These are phyloP conservation scores for Canna indica DNA, from an alignment of 176 grass and related monocot species.

Conservation along the genomic window DNA sequence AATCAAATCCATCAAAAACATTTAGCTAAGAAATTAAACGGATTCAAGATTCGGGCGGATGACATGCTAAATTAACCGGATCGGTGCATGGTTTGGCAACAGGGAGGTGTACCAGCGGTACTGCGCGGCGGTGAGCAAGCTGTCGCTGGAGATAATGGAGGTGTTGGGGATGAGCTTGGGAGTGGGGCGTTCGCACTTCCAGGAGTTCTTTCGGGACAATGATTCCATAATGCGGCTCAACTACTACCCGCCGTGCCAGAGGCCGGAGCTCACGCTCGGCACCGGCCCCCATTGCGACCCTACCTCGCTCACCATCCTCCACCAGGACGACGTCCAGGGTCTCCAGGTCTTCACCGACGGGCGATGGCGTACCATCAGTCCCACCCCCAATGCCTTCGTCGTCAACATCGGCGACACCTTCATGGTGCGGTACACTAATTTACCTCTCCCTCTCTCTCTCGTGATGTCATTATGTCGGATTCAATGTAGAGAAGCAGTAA, in stretches of 20 bases:
- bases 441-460: too few species aligned
- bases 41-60: too few species aligned
- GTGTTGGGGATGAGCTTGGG: slow-evolving; percentile 60
- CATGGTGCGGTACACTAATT: slow-evolving; percentile 51
- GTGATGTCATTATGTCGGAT: neutral
- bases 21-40: too few species aligned
- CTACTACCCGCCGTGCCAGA: slow-evolving; percentile 94
- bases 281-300: slow-evolving; percentile 88
- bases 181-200: slow-evolving; percentile 34
- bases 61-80: too few species aligned
- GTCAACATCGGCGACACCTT: slow-evolving; percentile 96
- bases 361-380: slow-evolving; percentile 38
- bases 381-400: slow-evolving; percentile 39
- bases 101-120: slow-evolving; percentile 51
- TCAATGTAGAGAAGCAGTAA: neutral
- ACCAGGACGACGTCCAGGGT: slow-evolving; percentile 79
- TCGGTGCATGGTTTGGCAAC: too few species aligned
- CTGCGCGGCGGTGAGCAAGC: slow-evolving; percentile 61
- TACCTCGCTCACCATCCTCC: slow-evolving; percentile 85
- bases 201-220: slow-evolving; percentile 58
- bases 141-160: slow-evolving; percentile 87
- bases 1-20: too few species aligned
- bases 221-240: slow-evolving; percentile 91
- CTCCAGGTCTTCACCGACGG: slow-evolving; percentile 61
- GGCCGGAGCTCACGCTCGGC: slow-evolving; percentile 55